Percentiles rank a stretch among this genome's conserved stretches.
These are phyloP conservation scores for Gossypium longicalyx DNA, from an alignment of 345 rosid genomes.

Conservation along the genomic window DNA sequence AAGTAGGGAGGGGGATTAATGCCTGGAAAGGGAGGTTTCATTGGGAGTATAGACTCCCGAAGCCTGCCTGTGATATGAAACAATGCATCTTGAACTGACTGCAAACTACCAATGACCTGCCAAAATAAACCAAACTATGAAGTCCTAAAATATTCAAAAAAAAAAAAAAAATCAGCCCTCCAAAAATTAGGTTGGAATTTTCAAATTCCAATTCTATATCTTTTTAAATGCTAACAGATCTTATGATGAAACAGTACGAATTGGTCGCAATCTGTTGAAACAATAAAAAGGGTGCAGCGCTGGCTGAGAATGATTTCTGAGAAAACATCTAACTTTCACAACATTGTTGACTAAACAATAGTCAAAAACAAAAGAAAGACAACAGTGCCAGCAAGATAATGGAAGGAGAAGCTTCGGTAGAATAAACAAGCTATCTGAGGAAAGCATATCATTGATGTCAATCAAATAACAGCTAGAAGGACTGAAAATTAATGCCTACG, in stretches of 20 bases:
- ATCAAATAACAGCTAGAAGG: constrained; percentile 1
- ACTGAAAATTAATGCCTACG: not conserved
- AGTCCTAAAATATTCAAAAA: not conserved
- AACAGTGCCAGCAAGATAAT: not conserved
- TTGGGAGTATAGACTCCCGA: constrained; percentile 59
- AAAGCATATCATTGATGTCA: not conserved
- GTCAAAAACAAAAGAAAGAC: not conserved
- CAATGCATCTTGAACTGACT: constrained; percentile 72
- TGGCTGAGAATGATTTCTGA: not conserved
- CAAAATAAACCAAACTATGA: constrained; percentile 11
- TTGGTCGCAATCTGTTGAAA: not conserved
- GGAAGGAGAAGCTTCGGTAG: not conserved
- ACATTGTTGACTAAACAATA: not conserved
- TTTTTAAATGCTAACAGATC: not conserved
- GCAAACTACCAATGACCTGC: constrained; percentile 66
- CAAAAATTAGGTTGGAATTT: not conserved
- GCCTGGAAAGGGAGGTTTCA: constrained; percentile 38
- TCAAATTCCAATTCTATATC: not conserved
- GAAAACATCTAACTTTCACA: not conserved
- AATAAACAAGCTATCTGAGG: not conserved
- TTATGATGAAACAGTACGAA: not conserved
- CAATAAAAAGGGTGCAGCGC: not conserved
- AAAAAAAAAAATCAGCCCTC: not conserved
- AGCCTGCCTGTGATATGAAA: constrained; percentile 69
- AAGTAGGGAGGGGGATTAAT: constrained; percentile 49